A percentile compares a stretch with the other conserved stretches of the same genome.
Evolutionary conservation across 2,329 filamentous ascomycete genomes (phyloP).

Genomic region (Grosmannia serpens): DNA sequence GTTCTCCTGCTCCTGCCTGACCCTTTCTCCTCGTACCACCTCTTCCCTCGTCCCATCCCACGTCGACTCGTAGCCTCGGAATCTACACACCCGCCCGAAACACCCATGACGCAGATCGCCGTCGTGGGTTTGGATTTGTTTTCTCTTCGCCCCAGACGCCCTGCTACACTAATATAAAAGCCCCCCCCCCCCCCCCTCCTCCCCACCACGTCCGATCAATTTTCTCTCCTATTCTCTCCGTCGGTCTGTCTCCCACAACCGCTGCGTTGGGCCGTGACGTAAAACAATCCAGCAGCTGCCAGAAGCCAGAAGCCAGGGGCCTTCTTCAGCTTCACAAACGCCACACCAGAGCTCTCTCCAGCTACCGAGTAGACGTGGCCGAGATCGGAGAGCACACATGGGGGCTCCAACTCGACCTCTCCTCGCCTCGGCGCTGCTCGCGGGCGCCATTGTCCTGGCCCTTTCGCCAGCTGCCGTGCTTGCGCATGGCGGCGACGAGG

Average conservation of each 20-base stretch:
- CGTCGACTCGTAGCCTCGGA: neutral
- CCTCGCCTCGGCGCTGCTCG: constrained; percentile 9
- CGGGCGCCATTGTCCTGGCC: constrained; percentile 15
- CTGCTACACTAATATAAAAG: neutral
- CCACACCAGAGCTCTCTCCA: neutral
- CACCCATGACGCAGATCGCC: neutral
- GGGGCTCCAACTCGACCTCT: constrained; percentile 2
- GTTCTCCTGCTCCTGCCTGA: neutral
- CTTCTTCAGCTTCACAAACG: neutral
- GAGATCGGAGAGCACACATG: constrained; percentile 3
- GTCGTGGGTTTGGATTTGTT: neutral
- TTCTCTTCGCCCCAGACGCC: neutral
- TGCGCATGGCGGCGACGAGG: constrained; percentile 19
- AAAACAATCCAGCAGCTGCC: neutral
- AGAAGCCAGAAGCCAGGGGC: neutral
- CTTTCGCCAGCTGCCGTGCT: constrained; percentile 16
- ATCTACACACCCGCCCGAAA: neutral
- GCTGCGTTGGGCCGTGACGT: neutral
- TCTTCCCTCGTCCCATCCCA: neutral
- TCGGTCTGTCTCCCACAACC: neutral
- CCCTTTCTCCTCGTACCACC: neutral
- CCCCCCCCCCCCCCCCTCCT: neutral
- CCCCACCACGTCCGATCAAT: neutral
- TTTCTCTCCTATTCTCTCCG: neutral
- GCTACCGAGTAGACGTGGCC: neutral